Evolutionary conservation across 345 rosid species (phyloP).

Genomic region (Populus alba): DNA sequence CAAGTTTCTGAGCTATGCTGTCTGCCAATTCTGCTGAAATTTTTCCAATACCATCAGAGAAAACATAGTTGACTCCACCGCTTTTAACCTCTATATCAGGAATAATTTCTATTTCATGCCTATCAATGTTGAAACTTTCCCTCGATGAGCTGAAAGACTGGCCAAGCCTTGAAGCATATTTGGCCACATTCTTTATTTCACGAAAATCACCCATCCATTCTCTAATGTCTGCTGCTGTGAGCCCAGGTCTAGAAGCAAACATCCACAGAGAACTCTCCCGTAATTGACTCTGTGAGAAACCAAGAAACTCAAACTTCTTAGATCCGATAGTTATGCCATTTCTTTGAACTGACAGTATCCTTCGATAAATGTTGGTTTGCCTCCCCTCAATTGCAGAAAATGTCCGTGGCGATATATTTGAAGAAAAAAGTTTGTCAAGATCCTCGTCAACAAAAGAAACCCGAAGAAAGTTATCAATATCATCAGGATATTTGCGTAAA

Average conservation of each 20-base stretch:
- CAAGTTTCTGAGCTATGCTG: slow-evolving; percentile 41
- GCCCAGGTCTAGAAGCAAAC: slow-evolving; percentile 51
- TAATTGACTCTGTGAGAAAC: slow-evolving; percentile 51
- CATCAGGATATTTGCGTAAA: slow-evolving; percentile 35
- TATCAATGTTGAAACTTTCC: slow-evolving; percentile 36
- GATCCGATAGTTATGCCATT: slow-evolving; percentile 44
- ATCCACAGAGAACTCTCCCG: slow-evolving; percentile 59
- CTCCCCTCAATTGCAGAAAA: slow-evolving; percentile 12
- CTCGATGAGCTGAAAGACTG: slow-evolving; percentile 56
- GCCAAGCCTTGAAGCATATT: slow-evolving; percentile 49
- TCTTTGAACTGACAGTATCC: slow-evolving; percentile 40
- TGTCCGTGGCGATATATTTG: slow-evolving; percentile 17
- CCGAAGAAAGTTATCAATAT: slow-evolving; percentile 42
- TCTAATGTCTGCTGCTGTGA: slow-evolving; percentile 43
- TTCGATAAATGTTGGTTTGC: slow-evolving; percentile 29
- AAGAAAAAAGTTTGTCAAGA: slow-evolving; percentile 34
- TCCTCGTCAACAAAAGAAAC: slow-evolving; percentile 53
- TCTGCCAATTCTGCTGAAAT: slow-evolving; percentile 52
- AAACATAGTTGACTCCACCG: slow-evolving; percentile 21
- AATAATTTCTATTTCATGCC: slow-evolving; percentile 38
- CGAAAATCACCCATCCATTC: slow-evolving; percentile 39
- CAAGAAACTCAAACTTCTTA: slow-evolving; percentile 54
- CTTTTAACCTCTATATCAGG: slow-evolving; percentile 42
- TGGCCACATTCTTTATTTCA: slow-evolving; percentile 52
- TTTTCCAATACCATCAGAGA: slow-evolving; percentile 61